Percentiles rank a stretch among this genome's conserved stretches.
These are phyloP conservation scores for barrel medic (Medicago truncatula) DNA, from an alignment of 306 rosid species.

Conservation along the genomic window MtrunA17r5.0-ANR NC_053043.1:31203001-31203500, in stretches of 20 bases:
- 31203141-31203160: constrained; percentile 63
- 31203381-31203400: constrained; percentile 92
- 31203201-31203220: constrained; percentile 73
- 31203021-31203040: constrained; percentile 24
- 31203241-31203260: constrained; percentile 80
- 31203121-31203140: constrained; percentile 46
- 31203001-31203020: constrained; percentile 28
- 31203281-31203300: constrained; percentile 68
- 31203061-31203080: constrained; percentile 43
- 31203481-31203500: background rate
- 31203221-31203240: constrained; percentile 77
- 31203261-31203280: constrained; percentile 74
- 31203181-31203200: constrained; percentile 84
- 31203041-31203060: constrained; percentile 46
- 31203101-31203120: constrained; percentile 48
- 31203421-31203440: constrained; percentile 79
- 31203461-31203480: background rate
- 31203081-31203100: constrained; percentile 35
- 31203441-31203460: constrained; percentile 53
- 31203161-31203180: constrained; percentile 92
- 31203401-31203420: constrained; percentile 90
- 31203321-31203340: constrained; percentile 90
- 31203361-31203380: constrained; percentile 89
- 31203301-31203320: constrained; percentile 81
- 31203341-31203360: constrained; percentile 86